phyloP scores from a whole-genome alignment of 1,284 basidiomycete species.

The Bothia castanella region DNA sequence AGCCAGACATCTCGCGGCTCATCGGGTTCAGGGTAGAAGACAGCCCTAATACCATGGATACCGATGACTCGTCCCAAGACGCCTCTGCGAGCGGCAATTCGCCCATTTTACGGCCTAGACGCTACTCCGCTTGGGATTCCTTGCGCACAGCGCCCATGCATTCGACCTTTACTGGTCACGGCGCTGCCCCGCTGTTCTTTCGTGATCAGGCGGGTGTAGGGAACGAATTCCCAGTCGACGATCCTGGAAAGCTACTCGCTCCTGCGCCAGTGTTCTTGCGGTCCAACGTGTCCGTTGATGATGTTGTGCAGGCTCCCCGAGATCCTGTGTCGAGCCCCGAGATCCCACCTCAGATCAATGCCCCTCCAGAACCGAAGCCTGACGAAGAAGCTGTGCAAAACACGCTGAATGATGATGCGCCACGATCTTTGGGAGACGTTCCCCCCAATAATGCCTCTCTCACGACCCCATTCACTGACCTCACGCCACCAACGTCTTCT shows the following conservation, averaged over 20 bases:
- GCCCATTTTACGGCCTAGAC: constrained; percentile 17
- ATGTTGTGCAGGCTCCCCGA: constrained; percentile 8
- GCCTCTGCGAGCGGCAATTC: constrained; percentile 28
- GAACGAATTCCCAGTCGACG: neutral
- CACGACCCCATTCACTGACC: constrained; percentile 3
- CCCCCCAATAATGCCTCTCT: constrained; percentile 6
- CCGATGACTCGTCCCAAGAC: constrained; percentile 35
- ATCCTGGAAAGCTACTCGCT: constrained; percentile 11
- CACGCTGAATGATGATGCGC: constrained; percentile 12
- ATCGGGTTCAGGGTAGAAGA: constrained; percentile 34
- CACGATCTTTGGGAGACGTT: constrained; percentile 12
- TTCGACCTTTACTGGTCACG: constrained; percentile 15
- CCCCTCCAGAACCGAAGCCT: neutral
- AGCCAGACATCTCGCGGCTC: constrained; percentile 45
- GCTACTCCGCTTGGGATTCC: constrained; percentile 26
- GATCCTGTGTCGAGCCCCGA: constrained; percentile 1
- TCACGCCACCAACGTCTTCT: constrained; percentile 3
- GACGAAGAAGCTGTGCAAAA: constrained; percentile 10
- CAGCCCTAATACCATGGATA: constrained; percentile 28
- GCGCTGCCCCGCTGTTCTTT: constrained; percentile 8
- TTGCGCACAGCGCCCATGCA: constrained; percentile 8
- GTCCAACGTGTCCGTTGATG: constrained; percentile 8
- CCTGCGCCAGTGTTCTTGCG: constrained; percentile 16
- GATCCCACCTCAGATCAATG: constrained; percentile 4
- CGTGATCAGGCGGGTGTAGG: constrained; percentile 6